Evolutionary conservation across 768 basidiomycete genomes (phyloP), one percentile per base, ranked within the genome.

Genomic region (Tulasnella sp.): DNA sequence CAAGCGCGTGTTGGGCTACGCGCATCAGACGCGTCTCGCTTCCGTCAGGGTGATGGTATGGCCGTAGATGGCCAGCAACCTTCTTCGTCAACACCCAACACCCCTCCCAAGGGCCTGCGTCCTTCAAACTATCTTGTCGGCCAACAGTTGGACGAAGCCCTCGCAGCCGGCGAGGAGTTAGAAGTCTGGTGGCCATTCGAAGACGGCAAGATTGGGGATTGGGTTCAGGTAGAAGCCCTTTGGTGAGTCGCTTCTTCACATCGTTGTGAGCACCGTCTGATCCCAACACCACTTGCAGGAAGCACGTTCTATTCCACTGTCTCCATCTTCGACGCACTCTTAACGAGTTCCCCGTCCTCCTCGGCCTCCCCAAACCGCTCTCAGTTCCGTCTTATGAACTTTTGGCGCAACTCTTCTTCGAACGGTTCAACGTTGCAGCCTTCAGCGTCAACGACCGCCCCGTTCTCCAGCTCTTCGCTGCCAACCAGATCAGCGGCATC

Each of bases 381-480:
- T 89, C 93, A 36, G 89, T 93, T 76, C 86, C 87, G 48, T 88
- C 90, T 12, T 89, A 92, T 84, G 94, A 96, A 84, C 88, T 88
- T 68, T 89, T 93, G 82, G 93, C 92, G 82, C 94, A 93, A 83
- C 88, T 94, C 52, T 94, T 97, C 86, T 98, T 98, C 82, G 96
- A 97, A 84, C 92, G 94, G 36, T 94, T 97, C 89, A 96, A 96
- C 83, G 92, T 93, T 38, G 92, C 96, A 12, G 94, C 91, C 21
- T 90, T 97, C 81, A 89, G 90, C 77, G 88, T 96, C 82, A 87
- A 96, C 74, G 93, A 96, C 79, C 93, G 95, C 0, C 92, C 96
- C 31, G 89, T 96, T 85, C 90, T 94, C 12, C 94, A 96, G 82
- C 86, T 97, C 68, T 97, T 94, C 85, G 91, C 95, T 31, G 90